Base-by-base conservation (phyloP, 129 eudicot genomes). In the Flaveria sonorensis region DNA sequence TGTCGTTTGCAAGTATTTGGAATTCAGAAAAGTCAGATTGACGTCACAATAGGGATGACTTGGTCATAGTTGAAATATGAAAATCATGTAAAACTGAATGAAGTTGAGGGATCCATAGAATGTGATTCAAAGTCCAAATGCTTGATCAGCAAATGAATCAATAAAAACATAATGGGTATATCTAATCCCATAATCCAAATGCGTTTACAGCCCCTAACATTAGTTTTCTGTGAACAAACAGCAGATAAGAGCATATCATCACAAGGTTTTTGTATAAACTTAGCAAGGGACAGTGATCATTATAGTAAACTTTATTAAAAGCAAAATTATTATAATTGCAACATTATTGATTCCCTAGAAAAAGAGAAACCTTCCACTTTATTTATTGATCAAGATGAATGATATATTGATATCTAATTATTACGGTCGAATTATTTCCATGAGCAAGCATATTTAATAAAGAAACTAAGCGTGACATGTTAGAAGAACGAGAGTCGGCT, bases 341-440 rank as follows among this genome's bases (percentile, higher is more conserved):
- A 53, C 61, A 53, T 53, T 8, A 55, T 20, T 69, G 57, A 45
- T 45, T 45, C 57, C 13, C 40, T 50, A 47, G 13, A 47, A 23
- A 24, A 23, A 9, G 6, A 47, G 40, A n/a, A 70, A 47, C 74
- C 0, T 70, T 56, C 14, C 63, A 56, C 28, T 20, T 19, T 56
- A 20, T 19, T 56, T 56, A 15, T 47, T 16, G 8, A 46, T 46
- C 60, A 70, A 70, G 43, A 70, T 70, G 74, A 47, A 70, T 47
- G 42, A 70, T 15, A 69, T 46, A 13, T 69, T 46, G 20, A 69
- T 28, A 70, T 47, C 43, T 70, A 70, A 47, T 23, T 55, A 5
- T 9, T 55, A 18, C 2, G 30, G 30, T 56, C 63, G 15, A 20
- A 20, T 20, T 20, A 56, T 20, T 14, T 56, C 30, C 3, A 4